These are phyloP conservation scores for Tetrahymena elliotti DNA, from an alignment of 73 alveolate genomes.

Conservation along the genomic window DNA sequence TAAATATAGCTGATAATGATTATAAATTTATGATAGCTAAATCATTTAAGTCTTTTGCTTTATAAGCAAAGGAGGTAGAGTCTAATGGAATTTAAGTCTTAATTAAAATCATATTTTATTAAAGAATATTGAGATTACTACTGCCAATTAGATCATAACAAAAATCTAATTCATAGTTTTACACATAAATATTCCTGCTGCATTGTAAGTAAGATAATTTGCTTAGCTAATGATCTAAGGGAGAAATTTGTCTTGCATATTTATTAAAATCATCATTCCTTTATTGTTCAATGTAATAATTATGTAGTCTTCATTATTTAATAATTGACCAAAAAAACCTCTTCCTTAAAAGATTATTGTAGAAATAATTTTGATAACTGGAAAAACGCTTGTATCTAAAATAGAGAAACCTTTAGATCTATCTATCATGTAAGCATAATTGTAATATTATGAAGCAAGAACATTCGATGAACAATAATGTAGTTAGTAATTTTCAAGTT, in stretches of 20 bases:
- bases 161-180: neutral
- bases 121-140: neutral
- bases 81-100: neutral
- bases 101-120: neutral
- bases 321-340: neutral
- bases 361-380: neutral
- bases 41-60: neutral
- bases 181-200: neutral
- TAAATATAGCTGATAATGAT: neutral
- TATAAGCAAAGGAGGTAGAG: neutral
- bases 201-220: neutral
- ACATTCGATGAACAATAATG: neutral
- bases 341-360: neutral
- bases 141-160: neutral
- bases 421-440: neutral
- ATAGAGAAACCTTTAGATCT: neutral
- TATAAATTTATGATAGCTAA: neutral
- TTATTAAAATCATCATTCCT: neutral
- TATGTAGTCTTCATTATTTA: neutral
- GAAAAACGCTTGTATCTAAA: neutral
- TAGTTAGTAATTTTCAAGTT: neutral
- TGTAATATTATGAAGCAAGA: neutral
- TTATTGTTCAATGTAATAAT: neutral
- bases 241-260: neutral
- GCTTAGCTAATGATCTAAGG: neutral